Conservation (phyloP, 148 eudicot species). For the Polygonum aviculare region DNA sequence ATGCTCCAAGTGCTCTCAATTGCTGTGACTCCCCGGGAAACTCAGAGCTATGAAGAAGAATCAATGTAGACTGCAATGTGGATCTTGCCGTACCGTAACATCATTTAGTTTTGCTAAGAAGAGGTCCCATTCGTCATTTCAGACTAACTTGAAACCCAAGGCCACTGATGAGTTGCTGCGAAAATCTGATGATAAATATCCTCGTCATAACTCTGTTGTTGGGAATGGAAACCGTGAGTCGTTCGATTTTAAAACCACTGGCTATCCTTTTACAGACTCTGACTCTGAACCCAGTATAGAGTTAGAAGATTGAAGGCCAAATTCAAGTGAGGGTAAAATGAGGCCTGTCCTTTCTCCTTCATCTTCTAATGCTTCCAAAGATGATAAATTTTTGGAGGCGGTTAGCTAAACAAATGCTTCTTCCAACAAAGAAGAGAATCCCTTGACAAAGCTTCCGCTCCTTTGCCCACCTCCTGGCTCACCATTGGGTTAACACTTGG, state of each 20-base stretch:
- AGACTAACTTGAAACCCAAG: not conserved
- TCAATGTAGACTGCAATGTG: constrained; percentile 5
- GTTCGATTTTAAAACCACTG: not conserved
- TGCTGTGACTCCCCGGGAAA: constrained; percentile 6
- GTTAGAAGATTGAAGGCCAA: not conserved
- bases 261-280: not conserved
- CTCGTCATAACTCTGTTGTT: not conserved
- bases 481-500: constrained; percentile 6
- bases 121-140: not conserved
- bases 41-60: constrained; percentile 7
- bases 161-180: not conserved
- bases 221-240: not conserved
- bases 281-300: constrained; percentile 6
- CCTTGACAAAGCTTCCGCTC: not conserved
- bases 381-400: not conserved
- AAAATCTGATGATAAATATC: not conserved
- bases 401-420: not conserved
- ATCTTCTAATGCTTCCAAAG: constrained; percentile 9
- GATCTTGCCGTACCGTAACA: not conserved
- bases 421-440: constrained; percentile 5
- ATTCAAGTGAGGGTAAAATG: not conserved
- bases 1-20: constrained; percentile 6
- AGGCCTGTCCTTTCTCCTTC: constrained; percentile 7
- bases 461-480: constrained; percentile 11
- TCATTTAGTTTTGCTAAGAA: not conserved